Percentiles rank a stretch among this genome's conserved stretches.
Evolutionary conservation across 768 basidiomycete genomes (phyloP).

Genomic region (Mrakia hoshinonis): DNA sequence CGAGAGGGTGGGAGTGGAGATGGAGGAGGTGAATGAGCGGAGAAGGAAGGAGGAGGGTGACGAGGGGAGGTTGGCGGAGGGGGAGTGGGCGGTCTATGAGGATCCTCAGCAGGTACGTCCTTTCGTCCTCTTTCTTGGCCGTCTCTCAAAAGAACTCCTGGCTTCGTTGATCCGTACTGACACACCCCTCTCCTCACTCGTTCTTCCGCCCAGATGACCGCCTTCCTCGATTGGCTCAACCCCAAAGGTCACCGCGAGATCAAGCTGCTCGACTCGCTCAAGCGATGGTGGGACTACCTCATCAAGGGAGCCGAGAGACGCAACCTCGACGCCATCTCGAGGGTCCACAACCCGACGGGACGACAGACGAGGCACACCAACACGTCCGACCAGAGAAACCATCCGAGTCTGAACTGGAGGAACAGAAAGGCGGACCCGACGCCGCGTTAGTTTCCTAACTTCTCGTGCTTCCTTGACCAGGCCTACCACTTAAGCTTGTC

Average conservation of each 20-base stretch:
- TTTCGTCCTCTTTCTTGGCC: background rate
- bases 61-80: constrained; percentile 59
- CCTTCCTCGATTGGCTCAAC: constrained; percentile 81
- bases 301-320: constrained; percentile 70
- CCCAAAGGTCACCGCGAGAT: constrained; percentile 82
- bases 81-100: constrained; percentile 87
- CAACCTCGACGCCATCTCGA: constrained; percentile 40
- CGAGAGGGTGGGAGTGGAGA: constrained; percentile 45
- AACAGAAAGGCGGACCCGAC: constrained; percentile 23
- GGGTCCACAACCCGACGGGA: background rate
- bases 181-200: constrained; percentile 23
- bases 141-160: too few relatives aligned
- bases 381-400: constrained; percentile 5
- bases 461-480: too few relatives aligned
- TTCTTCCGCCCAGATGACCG: constrained; percentile 55
- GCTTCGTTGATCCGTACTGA: too few relatives aligned
- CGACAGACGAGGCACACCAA: constrained; percentile 3
- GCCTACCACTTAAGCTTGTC: too few relatives aligned
- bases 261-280: constrained; percentile 63
- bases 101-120: constrained; percentile 70
- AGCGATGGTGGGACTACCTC: constrained; percentile 77
- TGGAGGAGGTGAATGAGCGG: constrained; percentile 52
- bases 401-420: constrained; percentile 24
- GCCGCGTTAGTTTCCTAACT: constrained; percentile 18
- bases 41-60: constrained; percentile 71